Percentiles rank a stretch among this genome's conserved stretches.
phyloP scores from a whole-genome alignment of 306 rosid species.

The Trichosanthes cucumerina region DNA sequence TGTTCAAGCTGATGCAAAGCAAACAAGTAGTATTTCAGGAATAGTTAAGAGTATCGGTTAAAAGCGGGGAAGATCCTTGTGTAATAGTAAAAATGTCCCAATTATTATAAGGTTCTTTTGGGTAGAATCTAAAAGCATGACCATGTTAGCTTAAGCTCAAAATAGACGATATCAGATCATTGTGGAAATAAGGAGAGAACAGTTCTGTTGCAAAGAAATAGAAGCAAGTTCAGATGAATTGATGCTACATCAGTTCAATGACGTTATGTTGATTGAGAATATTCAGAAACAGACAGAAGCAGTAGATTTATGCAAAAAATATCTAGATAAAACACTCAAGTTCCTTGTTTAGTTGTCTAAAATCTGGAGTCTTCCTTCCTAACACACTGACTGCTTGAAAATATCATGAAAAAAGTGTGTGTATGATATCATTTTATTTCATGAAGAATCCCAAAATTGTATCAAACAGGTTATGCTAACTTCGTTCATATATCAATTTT shows the following conservation, averaged over 20 bases:
- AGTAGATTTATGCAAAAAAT: slow-evolving; percentile 25
- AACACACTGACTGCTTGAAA: not conserved
- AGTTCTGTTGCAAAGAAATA: not conserved
- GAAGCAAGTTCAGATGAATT: slow-evolving; percentile 7
- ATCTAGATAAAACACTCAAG: slow-evolving; percentile 19
- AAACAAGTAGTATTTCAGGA: not conserved
- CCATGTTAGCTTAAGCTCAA: not conserved
- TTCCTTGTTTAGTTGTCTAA: not conserved
- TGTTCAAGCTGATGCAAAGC: not conserved
- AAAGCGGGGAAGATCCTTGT: not conserved
- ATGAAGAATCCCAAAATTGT: not conserved
- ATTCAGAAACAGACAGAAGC: slow-evolving; percentile 12
- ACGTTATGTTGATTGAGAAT: not conserved
- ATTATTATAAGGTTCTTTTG: slow-evolving; percentile 9
- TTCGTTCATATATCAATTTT: not conserved
- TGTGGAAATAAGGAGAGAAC: not conserved
- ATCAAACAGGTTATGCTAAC: too few species aligned
- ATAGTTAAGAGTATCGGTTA: not conserved
- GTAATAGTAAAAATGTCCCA: slow-evolving; percentile 9
- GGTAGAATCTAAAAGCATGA: not conserved
- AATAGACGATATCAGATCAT: not conserved
- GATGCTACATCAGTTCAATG: slow-evolving; percentile 16
- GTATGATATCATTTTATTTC: not conserved
- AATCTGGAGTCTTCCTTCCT: not conserved
- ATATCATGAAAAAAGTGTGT: not conserved